Percentiles rank a stretch among this genome's conserved stretches.
These are phyloP conservation scores for Eremochloa ophiuroides DNA, from an alignment of 176 grass and related monocot genomes.

Conservation along the genomic window DNA sequence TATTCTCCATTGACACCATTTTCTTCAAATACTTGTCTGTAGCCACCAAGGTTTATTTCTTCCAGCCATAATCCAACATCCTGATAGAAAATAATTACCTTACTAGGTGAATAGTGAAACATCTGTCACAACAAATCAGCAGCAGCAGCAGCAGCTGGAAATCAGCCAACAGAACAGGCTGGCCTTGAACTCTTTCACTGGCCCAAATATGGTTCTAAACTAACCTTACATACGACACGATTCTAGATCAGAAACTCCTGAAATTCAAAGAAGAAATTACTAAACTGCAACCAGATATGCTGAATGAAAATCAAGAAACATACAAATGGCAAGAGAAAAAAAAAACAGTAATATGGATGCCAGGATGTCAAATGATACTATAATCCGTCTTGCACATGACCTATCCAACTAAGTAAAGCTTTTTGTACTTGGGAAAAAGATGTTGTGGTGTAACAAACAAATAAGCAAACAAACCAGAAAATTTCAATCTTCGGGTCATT, in stretches of 20 bases:
- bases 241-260: not conserved
- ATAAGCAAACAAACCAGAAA: not conserved
- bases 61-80: conserved; percentile 98
- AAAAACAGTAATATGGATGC: not conserved
- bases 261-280: not conserved
- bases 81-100: conserved; percentile 50
- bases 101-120: conserved; percentile 5
- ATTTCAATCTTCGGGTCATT: not conserved
- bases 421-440: not conserved
- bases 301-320: not conserved
- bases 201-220: not conserved
- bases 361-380: not conserved
- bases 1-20: conserved; percentile 94
- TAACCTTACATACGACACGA: not conserved
- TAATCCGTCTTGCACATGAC: not conserved
- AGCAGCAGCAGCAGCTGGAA: too few relatives aligned
- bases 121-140: too few relatives aligned
- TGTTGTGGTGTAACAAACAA: not conserved
- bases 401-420: not conserved
- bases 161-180: too few relatives aligned
- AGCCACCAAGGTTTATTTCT: conserved; percentile 97
- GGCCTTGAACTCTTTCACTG: too few relatives aligned
- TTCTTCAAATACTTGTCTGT: conserved; percentile 92
- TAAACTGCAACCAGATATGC: conserved; percentile 6
- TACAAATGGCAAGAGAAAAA: not conserved